Evolutionary conservation across 768 basidiomycete species (phyloP).

Genomic region (Termitomyces sp.): DNA sequence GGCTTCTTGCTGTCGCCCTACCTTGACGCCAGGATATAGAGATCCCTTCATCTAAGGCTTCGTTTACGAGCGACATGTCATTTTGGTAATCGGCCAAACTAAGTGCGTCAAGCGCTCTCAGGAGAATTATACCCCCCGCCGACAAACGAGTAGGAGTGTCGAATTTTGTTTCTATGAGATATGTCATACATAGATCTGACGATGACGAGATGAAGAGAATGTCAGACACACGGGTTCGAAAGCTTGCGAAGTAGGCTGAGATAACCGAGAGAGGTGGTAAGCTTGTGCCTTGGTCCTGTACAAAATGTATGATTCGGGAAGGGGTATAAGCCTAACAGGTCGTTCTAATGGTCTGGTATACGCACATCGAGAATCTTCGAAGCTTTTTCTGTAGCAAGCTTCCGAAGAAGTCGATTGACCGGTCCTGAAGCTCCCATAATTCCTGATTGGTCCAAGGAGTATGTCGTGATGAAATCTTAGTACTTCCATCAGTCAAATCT

Average conservation of each 20-base stretch:
- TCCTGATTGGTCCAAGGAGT: neutral
- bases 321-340: too few relatives aligned
- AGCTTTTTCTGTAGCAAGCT: slow-evolving; percentile 33
- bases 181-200: neutral
- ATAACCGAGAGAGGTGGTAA: slow-evolving; percentile 89
- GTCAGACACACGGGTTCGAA: slow-evolving; percentile 70
- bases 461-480: slow-evolving; percentile 2
- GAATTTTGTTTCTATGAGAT: slow-evolving; percentile 53
- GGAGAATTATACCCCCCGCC: slow-evolving; percentile 79
- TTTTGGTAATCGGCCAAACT: slow-evolving; percentile 80
- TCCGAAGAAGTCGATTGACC: neutral
- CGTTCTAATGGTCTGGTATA: neutral
- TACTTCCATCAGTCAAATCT: slow-evolving; percentile 21
- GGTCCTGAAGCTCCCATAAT: neutral
- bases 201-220: neutral
- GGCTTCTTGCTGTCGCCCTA: slow-evolving; percentile 84
- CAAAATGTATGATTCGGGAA: neutral
- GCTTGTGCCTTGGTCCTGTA: slow-evolving; percentile 59
- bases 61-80: slow-evolving; percentile 72
- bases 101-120: slow-evolving; percentile 77
- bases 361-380: slow-evolving; percentile 50
- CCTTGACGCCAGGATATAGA: slow-evolving; percentile 53
- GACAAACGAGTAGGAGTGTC: slow-evolving; percentile 66
- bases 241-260: slow-evolving; percentile 93
- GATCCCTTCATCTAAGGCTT: slow-evolving; percentile 82